Base-by-base conservation (phyloP, 371 early-diverging fungal genomes). In the Mucor plumbeus region DNA sequence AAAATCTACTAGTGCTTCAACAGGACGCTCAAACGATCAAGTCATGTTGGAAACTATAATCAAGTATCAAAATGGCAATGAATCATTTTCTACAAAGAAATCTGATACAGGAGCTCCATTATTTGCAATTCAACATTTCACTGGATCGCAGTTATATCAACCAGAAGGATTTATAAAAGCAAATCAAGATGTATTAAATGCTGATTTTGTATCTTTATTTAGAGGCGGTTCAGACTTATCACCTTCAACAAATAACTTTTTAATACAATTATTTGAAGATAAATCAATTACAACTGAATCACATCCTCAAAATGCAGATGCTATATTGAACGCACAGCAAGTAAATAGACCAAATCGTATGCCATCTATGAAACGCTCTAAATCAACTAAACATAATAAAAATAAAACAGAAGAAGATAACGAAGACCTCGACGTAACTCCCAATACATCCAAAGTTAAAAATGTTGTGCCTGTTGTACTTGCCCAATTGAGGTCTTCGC, bases 141-240 rank as follows among this genome's bases (percentile, higher is more conserved):
- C 88, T 4, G 88, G 87, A 83, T 31, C 84, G 88, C 56, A 82
- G 85, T 40, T 87, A 87, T 14, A 63, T 40, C 63, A 63, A 4
- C 63, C 38, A n/a, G 50, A 63, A 10, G 63, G 63, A 15, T 94
- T 97, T 72, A 48, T 92, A 63, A 91, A 91, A 44, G 63, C 63
- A 26, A 94, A 95, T 78, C 74, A 81, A 57, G 94, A 93, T 59
- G 71, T 83, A 35, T 78, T 95, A 43, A 85, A 86, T 59, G 77
- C 93, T 1, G 97, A 96, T 71, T 93, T 96, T 71, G 87, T 95
- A 8, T 74, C 90, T n/a, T 71, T 96, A 36, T 89, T 96, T 47
- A 36, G 74, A 58, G 34, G 80, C 41, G 55, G 74, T 0, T 83
- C 80, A 47, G 56, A 74, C 5, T 55, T 73, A 14, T 19, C 62